Base-by-base conservation (phyloP, 805 yeast genomes). In the Schwanniomyces pseudopolymorphus region DNA sequence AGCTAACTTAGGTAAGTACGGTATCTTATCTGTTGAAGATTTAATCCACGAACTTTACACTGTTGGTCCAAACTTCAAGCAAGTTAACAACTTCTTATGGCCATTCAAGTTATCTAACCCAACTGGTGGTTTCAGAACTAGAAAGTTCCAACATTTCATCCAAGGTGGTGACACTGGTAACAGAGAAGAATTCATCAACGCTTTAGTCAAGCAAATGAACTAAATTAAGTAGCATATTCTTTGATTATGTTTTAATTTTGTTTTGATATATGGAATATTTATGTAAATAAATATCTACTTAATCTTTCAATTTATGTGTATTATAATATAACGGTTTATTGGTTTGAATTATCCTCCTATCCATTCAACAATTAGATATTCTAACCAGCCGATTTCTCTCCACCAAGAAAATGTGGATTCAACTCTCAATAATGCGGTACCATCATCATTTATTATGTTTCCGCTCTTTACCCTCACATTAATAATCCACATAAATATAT, bases 81-180 rank as follows among this genome's bases (percentile, higher is more conserved):
- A 89, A 82, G 96, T 88, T 68, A 88, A 87, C 91, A 89, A 89
- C 95, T 89, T 89, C 84, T 83, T 89, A 78, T 89, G 96, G 95
- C 96, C 96, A 80, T 89, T 89, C 92, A 84, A 87, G 81, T 84
- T 89, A 74, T 88, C 96, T 66, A 88, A 87, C 85, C 96, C 96
- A 78, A 82, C 83, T 76, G 96, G 96, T 79, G 96, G 96, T 77
- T 89, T 95, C 96, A 92, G 96, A 82, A 87, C 87, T 62, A 89
- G 96, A 85, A 89, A 89, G 84, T 89, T 89, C 95, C 84, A 84
- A 81, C 96, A 89, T 81, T 89, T 87, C 74, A 86, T 89, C 83
- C 95, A 88, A 81, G 96, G 96, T 83, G 96, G 96, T 86, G 85
- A 94, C 81, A 84, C 89, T 77, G 96, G 96, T 87, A 89, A 89